Percentiles rank a stretch among this genome's conserved stretches.
Conservation (phyloP, 192 early-diverging fungal genomes). For the Coemansia sp. region DNA sequence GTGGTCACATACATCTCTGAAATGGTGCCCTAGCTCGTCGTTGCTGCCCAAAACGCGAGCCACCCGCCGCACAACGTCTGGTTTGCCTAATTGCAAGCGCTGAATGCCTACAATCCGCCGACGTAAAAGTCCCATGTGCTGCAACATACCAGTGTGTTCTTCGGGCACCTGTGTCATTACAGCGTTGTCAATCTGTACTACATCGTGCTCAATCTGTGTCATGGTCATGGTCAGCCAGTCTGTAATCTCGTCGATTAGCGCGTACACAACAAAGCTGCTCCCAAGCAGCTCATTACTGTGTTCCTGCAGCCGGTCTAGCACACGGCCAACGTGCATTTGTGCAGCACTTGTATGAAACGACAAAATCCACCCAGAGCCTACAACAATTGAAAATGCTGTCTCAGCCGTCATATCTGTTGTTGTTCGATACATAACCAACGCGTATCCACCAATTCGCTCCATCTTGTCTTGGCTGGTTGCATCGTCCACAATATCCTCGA, state of each 20-base stretch:
- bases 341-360: slow-evolving; percentile 6
- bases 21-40: slow-evolving; percentile 15
- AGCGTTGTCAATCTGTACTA: slow-evolving; percentile 74
- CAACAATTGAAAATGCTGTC: slow-evolving; percentile 10
- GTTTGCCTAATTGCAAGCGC: slow-evolving; percentile 64
- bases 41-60: slow-evolving; percentile 58
- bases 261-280: slow-evolving; percentile 50
- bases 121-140: slow-evolving; percentile 69
- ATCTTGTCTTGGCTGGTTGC: slow-evolving; percentile 24
- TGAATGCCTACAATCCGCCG: slow-evolving; percentile 70
- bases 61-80: slow-evolving; percentile 70
- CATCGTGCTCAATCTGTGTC: slow-evolving; percentile 68
- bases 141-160: slow-evolving; percentile 58
- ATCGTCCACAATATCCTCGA: slow-evolving; percentile 83
- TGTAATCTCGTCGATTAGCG: slow-evolving; percentile 75
- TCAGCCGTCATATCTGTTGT: slow-evolving; percentile 1
- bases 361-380: slow-evolving; percentile 4
- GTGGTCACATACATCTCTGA: slow-evolving; percentile 55
- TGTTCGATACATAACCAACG: slow-evolving; percentile 19
- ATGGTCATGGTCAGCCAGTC: slow-evolving; percentile 71
- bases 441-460: slow-evolving; percentile 8
- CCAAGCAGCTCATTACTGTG: background rate
- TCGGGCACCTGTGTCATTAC: slow-evolving; percentile 61
- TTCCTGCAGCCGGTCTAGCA: slow-evolving; percentile 10
- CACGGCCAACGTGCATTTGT: background rate